phyloP scores from a whole-genome alignment of 768 basidiomycete genomes.

The Phanerodontia chrysosporium region DNA sequence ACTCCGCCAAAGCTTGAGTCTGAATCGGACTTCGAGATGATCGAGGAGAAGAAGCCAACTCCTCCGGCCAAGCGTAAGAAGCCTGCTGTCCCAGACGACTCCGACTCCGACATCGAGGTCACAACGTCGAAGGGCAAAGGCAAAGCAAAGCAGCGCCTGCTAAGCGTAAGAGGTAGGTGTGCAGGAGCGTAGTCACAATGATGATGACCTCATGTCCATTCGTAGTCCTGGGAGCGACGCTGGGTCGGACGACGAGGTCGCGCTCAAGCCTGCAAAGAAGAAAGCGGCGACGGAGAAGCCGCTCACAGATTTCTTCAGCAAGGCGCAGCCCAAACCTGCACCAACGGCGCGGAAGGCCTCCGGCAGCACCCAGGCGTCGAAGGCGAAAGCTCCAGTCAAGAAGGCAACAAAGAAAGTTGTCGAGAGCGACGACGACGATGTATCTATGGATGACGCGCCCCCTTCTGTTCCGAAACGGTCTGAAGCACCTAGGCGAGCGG shows the following conservation, averaged over 20 bases:
- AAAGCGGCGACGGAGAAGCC: slow-evolving; percentile 27
- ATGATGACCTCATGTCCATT: background rate
- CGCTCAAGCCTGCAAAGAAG: slow-evolving; percentile 52
- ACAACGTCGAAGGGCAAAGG: slow-evolving; percentile 30
- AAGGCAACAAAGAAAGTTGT: slow-evolving; percentile 40
- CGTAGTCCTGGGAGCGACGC: slow-evolving; percentile 19
- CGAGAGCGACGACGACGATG: slow-evolving; percentile 39
- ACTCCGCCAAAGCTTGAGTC: slow-evolving; percentile 35
- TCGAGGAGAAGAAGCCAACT: slow-evolving; percentile 16
- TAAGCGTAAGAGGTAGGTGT: slow-evolving; percentile 69
- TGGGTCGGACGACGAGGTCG: slow-evolving; percentile 37
- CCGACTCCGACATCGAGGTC: slow-evolving; percentile 41
- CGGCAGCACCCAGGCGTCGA: slow-evolving; percentile 6
- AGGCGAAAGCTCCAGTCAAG: slow-evolving; percentile 48
- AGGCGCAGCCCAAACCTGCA: slow-evolving; percentile 37
- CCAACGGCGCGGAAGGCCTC: slow-evolving; percentile 23
- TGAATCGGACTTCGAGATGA: slow-evolving; percentile 29
- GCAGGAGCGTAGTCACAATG: background rate
- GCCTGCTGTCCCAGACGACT: slow-evolving; percentile 29
- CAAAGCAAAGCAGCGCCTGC: slow-evolving; percentile 36
- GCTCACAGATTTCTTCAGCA: slow-evolving; percentile 60
- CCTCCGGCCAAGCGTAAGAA: slow-evolving; percentile 26
- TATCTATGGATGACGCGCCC: slow-evolving; percentile 36
- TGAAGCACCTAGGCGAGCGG: slow-evolving; percentile 44
- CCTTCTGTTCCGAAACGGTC: slow-evolving; percentile 39